phyloP scores from a whole-genome alignment of 805 yeast genomes.

The Pichia phayaonensis region DNA sequence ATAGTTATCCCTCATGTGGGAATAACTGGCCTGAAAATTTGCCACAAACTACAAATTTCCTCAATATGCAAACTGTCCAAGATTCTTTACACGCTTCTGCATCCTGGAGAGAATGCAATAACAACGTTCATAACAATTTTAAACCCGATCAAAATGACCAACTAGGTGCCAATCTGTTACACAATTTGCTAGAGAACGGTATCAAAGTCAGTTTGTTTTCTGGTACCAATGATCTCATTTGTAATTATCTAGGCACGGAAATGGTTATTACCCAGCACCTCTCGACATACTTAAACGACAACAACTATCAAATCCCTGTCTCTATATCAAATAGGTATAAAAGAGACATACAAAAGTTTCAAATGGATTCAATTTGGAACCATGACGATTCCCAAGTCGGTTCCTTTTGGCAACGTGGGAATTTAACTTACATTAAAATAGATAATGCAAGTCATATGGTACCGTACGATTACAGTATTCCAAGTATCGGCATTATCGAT shows the following conservation, averaged over 20 bases:
- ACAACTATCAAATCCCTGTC: not conserved
- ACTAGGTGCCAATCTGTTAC: conserved; percentile 59
- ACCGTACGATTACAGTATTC: conserved; percentile 70
- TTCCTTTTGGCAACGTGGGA: conserved; percentile 43
- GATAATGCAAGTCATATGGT: conserved; percentile 89
- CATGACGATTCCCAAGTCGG: conserved; percentile 35
- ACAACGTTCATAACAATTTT: conserved; percentile 45
- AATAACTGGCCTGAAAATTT: conserved; percentile 82
- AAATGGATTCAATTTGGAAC: conserved; percentile 32
- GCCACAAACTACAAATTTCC: conserved; percentile 40
- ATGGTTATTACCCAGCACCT: conserved; percentile 49
- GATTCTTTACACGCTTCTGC: conserved; percentile 39
- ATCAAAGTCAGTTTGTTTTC: conserved; percentile 67
- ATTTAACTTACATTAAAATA: conserved; percentile 69
- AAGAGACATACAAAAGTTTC: conserved; percentile 7
- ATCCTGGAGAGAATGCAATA: conserved; percentile 75
- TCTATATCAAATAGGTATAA: not conserved
- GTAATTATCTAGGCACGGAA: conserved; percentile 75
- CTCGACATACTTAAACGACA: conserved; percentile 4
- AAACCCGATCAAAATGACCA: conserved; percentile 30
- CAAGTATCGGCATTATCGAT: conserved; percentile 66
- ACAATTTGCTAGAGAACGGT: conserved; percentile 45
- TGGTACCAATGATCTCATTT: conserved; percentile 84
- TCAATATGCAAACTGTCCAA: conserved; percentile 39
- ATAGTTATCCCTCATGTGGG: conserved; percentile 81